phyloP scores from a whole-genome alignment of 2,329 filamentous ascomycete species.

The Alternaria sp. region DNA sequence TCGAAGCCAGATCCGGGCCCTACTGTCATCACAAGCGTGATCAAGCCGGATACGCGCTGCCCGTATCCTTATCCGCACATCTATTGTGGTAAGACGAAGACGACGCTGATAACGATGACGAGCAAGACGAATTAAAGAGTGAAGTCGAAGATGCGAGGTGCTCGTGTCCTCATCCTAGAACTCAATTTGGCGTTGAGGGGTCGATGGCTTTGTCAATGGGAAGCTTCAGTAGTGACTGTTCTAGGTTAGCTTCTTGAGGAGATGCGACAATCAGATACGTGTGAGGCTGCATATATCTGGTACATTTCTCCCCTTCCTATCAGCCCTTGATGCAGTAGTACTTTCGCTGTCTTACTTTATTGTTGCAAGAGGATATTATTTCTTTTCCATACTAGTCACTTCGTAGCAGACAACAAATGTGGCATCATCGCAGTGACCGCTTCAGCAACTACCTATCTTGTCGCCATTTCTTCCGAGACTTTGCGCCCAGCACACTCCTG shows the following conservation, averaged over 20 bases:
- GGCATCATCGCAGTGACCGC: not conserved
- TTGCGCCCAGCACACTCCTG: conserved; percentile 35
- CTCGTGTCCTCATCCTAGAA: not conserved
- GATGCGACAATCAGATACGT: not conserved
- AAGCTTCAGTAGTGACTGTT: not conserved
- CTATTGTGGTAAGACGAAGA: conserved; percentile 24
- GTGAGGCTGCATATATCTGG: not conserved
- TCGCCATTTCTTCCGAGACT: conserved; percentile 19
- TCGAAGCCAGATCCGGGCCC: not conserved
- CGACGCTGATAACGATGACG: conserved; percentile 10
- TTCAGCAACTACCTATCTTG: conserved; percentile 7
- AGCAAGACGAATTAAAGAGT: not conserved
- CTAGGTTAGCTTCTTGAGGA: not conserved
- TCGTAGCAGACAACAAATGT: not conserved
- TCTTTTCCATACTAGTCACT: not conserved
- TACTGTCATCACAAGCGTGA: conserved; percentile 8
- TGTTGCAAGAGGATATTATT: not conserved
- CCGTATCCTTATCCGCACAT: conserved; percentile 40
- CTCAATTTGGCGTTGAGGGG: not conserved
- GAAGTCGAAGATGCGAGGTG: not conserved
- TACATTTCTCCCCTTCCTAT: not conserved
- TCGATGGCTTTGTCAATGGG: not conserved
- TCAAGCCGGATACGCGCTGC: conserved; percentile 27
- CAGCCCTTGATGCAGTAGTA: not conserved
- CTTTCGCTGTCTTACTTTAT: not conserved